These are phyloP conservation scores for Gigaspora rosea DNA, from an alignment of 192 early-diverging fungal genomes.

Conservation along the genomic window DNA sequence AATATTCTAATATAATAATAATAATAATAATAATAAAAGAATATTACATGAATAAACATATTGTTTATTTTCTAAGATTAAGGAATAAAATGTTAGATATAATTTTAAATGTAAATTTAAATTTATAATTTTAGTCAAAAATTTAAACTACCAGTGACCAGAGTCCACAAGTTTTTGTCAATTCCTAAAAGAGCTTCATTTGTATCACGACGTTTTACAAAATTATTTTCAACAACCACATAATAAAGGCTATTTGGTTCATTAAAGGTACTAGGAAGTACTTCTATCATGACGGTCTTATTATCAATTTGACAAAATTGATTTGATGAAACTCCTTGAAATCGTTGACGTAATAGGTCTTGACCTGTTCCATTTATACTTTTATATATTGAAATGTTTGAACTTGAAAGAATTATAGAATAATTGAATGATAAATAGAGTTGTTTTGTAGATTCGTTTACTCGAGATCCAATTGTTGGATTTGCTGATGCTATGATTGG, in stretches of 20 bases:
- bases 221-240: not conserved
- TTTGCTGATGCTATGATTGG: no score
- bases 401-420: no score
- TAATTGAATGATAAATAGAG: no score
- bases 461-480: no score
- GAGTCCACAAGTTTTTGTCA: not conserved
- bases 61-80: not conserved
- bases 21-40: not conserved
- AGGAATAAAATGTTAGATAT: not conserved
- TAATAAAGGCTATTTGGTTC: not conserved
- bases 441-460: no score
- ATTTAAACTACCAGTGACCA: not conserved
- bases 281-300: not conserved
- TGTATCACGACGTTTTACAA: not conserved
- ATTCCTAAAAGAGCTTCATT: not conserved
- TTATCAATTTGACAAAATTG: not conserved
- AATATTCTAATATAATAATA: not conserved
- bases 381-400: no score
- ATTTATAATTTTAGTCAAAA: not conserved
- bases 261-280: slow-evolving; percentile 1
- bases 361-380: no score
- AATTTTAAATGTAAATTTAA: no score
- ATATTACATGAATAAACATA: not conserved
- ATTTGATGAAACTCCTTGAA: no score
- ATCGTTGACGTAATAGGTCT: no score